These are phyloP conservation scores for Chaetomium globosum DNA, from an alignment of 2,329 filamentous ascomycete genomes.

Conservation along the genomic window DNA sequence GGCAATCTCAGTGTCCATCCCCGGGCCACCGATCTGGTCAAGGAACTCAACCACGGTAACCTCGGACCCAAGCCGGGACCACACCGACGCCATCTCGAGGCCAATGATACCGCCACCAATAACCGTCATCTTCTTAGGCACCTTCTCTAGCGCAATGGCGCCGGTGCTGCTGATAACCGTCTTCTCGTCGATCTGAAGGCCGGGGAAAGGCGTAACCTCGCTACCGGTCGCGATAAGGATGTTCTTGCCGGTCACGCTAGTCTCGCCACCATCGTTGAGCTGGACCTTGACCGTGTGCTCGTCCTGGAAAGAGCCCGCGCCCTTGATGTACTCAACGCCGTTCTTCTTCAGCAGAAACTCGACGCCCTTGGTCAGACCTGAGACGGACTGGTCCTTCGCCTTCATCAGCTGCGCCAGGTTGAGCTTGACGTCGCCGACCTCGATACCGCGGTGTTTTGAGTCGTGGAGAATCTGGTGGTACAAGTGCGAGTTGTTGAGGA, in stretches of 20 bases:
- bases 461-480: constrained; percentile 98
- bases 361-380: constrained; percentile 89
- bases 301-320: constrained; percentile 80
- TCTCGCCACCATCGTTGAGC: constrained; percentile 88
- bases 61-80: constrained; percentile 89
- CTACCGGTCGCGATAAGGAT: constrained; percentile 96
- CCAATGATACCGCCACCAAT: constrained; percentile 99
- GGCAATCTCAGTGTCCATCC: constrained; percentile 93
- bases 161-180: constrained; percentile 95
- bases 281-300: constrained; percentile 91
- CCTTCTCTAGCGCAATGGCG: constrained; percentile 82
- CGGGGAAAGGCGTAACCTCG: constrained; percentile 94
- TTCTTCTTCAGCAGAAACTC: constrained; percentile 99
- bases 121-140: constrained; percentile 95
- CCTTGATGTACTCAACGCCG: constrained; percentile 96
- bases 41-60: constrained; percentile 98
- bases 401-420: constrained; percentile 97
- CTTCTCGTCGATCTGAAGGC: constrained; percentile 95
- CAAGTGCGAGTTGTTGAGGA: constrained; percentile 98
- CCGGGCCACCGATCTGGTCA: constrained; percentile 92
- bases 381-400: constrained; percentile 91
- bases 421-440: constrained; percentile 94
- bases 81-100: constrained; percentile 97
- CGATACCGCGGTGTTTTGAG: constrained; percentile 94
- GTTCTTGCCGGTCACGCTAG: constrained; percentile 86